A percentile compares a stretch with the other conserved stretches of the same genome.
Evolutionary conservation across 352 stramenopile genomes (phyloP).

Genomic region (Phytophthora brassicae): DNA sequence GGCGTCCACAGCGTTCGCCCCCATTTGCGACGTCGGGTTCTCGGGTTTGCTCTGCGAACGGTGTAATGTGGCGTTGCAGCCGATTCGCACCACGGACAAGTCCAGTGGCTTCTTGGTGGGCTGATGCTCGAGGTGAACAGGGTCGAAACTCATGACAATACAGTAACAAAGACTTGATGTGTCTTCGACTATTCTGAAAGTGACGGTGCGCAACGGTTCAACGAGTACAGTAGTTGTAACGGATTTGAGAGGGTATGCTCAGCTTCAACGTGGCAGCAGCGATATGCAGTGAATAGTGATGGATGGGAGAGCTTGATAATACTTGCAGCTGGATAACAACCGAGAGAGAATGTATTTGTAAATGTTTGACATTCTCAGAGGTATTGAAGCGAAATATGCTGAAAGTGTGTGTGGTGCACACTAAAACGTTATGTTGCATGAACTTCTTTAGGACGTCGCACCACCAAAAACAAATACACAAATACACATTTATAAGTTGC

Average conservation of each 20-base stretch:
- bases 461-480: too few species aligned
- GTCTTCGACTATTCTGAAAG: slow-evolving; percentile 22
- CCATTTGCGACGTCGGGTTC: slow-evolving; percentile 62
- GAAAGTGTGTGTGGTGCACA: too few species aligned
- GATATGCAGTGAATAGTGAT: slow-evolving; percentile 9
- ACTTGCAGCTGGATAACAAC: too few species aligned
- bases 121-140: slow-evolving; percentile 17
- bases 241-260: neutral
- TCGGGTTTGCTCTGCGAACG: slow-evolving; percentile 59
- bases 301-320: neutral
- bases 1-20: slow-evolving; percentile 43
- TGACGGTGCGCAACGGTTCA: slow-evolving; percentile 15
- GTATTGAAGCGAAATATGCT: too few species aligned
- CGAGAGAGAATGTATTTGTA: too few species aligned
- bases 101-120: slow-evolving; percentile 28
- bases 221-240: too few species aligned
- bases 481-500: too few species aligned
- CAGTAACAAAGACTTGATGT: too few species aligned
- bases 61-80: slow-evolving; percentile 36
- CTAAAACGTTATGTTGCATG: too few species aligned
- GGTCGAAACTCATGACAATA: slow-evolving; percentile 12
- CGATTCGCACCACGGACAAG: slow-evolving; percentile 32
- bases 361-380: too few species aligned
- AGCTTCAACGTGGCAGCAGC: slow-evolving; percentile 22
- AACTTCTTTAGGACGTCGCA: too few species aligned